These are phyloP conservation scores for Funneliformis geosporum DNA, from an alignment of 192 early-diverging fungal species.

Conservation along the genomic window DNA sequence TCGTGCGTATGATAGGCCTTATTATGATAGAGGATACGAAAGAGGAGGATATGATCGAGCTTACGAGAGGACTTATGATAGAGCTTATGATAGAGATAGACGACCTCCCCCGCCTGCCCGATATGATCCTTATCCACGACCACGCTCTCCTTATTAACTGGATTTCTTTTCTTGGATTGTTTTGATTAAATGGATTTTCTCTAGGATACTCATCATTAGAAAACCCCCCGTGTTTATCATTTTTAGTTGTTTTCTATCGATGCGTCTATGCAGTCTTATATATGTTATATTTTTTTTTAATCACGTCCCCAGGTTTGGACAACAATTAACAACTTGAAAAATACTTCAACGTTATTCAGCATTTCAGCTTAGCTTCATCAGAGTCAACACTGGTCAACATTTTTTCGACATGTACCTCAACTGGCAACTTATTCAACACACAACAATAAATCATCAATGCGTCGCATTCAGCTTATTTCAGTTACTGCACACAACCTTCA, in stretches of 20 bases:
- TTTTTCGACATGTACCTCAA: slow-evolving; percentile 32
- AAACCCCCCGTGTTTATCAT: slow-evolving; percentile 11
- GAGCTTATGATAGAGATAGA: slow-evolving; percentile 32
- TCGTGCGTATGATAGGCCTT: slow-evolving; percentile 34
- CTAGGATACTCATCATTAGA: slow-evolving; percentile 9
- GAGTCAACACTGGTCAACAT: slow-evolving; percentile 22
- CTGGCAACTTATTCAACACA: slow-evolving; percentile 30
- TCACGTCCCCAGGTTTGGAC: slow-evolving; percentile 10
- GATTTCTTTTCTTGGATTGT: not conserved
- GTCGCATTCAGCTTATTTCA: slow-evolving; percentile 30
- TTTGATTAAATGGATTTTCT: slow-evolving; percentile 6
- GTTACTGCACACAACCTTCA: slow-evolving; percentile 6
- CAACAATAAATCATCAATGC: slow-evolving; percentile 30
- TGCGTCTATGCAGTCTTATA: slow-evolving; percentile 18
- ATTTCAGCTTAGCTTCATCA: slow-evolving; percentile 32
- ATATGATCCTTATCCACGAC: slow-evolving; percentile 30
- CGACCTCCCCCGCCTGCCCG: slow-evolving; percentile 24
- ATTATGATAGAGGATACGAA: slow-evolving; percentile 34
- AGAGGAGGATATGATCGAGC: slow-evolving; percentile 24
- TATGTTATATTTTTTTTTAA: slow-evolving; percentile 13
- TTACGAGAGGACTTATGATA: slow-evolving; percentile 30
- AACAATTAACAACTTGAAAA: slow-evolving; percentile 6
- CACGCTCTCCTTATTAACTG: slow-evolving; percentile 30
- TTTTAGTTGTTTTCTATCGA: slow-evolving; percentile 5
- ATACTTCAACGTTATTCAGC: slow-evolving; percentile 1